Base-by-base conservation (phyloP, 2,329 filamentous ascomycete species). In the Fusarium sp. region DNA sequence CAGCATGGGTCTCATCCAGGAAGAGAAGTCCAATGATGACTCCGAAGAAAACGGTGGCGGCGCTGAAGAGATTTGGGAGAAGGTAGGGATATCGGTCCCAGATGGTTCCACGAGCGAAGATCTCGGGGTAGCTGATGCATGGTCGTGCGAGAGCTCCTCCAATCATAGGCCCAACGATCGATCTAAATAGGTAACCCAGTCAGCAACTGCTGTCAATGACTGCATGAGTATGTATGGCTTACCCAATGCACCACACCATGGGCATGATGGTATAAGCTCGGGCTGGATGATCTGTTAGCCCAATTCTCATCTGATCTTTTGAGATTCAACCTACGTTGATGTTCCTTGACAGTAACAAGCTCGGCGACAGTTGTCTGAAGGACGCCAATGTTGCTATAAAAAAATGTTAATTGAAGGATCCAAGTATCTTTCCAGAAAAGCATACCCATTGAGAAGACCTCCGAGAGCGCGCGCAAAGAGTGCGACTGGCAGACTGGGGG, bases 261-360 rank as follows among this genome's bases (percentile, higher is more conserved):
- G 96, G 96, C 95, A 99, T 98, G 76, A 98, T 95, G 18, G 96
- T 94, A 84, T 97, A 99, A 56, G 96, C 96, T 77, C 94, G 94
- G 76, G 95, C 93, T 95, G 70, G 66, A 61, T 56, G 22, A 44
- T 36, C 7, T 51, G 77, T 85, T 75, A 82, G 79, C 44, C 13
- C 24, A 41, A 28, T 36, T 54, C 18, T 26, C 22, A 45, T 41
- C 20, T 18, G n/a, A 28, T 18, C 22, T 4, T 24, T 8, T 20
- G 42, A 31, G 31, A 22, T 33, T 28, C 41, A 38, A 85, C 92
- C 83, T 83, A 94, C 93, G 93, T 82, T 98, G 95, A 81, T 98
- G 95, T 82, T 96, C 93, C 84, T 98, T 97, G 69, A 93, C 92
- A 8, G 94, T 98, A 33, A 98, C 93, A 69, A 99, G 88, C 82